phyloP scores from a whole-genome alignment of 305 asterid genomes.

The Rubia tinctorum region DNA sequence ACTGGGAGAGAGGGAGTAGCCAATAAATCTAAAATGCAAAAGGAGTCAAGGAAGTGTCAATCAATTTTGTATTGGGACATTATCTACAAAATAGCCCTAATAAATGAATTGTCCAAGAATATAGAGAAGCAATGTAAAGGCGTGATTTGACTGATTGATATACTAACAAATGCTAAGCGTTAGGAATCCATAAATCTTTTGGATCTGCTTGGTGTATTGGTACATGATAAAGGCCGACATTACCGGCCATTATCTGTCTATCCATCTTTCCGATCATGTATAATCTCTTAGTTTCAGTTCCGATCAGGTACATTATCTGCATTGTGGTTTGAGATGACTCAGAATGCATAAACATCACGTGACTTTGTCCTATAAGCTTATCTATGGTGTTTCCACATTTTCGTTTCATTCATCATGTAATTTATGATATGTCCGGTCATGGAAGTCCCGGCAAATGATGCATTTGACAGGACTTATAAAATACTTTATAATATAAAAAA shows the following conservation, averaged over 20 bases:
- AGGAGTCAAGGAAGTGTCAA: neutral
- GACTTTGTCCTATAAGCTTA: neutral
- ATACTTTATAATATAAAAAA: too few species aligned
- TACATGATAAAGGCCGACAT: slow-evolving; percentile 14
- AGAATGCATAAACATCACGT: neutral
- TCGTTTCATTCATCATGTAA: neutral
- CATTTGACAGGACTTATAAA: too few species aligned
- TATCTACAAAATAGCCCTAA: neutral
- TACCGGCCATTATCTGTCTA: neutral
- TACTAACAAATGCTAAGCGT: neutral
- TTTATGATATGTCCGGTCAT: too few species aligned
- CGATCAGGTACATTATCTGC: neutral
- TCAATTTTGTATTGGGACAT: neutral
- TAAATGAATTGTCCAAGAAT: too few species aligned
- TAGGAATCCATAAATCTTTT: neutral
- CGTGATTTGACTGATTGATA: neutral
- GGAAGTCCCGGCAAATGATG: too few species aligned
- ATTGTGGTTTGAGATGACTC: neutral
- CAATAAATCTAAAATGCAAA: neutral
- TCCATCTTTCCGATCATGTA: neutral
- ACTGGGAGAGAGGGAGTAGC: too few species aligned
- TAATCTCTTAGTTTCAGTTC: neutral
- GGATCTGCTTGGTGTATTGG: neutral
- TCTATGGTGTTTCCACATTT: neutral
- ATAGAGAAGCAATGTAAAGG: neutral